Evolutionary conservation across 495 filamentous ascomycete species (phyloP).

Genomic region (Lentithecium fluviatile): DNA sequence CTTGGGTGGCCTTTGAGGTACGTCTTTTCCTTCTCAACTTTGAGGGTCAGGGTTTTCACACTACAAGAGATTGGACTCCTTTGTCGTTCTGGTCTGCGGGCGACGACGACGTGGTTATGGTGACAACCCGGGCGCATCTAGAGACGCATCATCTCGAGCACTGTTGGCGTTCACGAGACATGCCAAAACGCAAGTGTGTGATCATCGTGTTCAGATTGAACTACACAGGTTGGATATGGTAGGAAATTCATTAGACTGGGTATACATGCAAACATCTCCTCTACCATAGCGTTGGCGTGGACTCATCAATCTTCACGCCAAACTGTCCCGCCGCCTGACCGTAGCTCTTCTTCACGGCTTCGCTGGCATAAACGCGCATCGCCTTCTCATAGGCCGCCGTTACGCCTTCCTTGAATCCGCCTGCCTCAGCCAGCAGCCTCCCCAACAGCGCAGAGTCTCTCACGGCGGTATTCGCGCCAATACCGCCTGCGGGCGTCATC

Average conservation of each 20-base stretch:
- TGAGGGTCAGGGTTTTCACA: no score
- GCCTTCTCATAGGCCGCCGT: conserved; percentile 54
- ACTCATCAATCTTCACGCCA: conserved; percentile 6
- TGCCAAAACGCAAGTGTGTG: no score
- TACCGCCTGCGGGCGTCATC: conserved; percentile 62
- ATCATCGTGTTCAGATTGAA: no score
- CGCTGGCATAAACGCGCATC: conserved; percentile 57
- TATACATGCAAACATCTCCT: no score
- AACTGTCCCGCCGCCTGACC: conserved; percentile 3
- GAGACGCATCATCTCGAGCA: no score
- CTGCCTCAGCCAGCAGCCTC: conserved; percentile 46
- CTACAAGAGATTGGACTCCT: no score
- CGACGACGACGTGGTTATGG: no score
- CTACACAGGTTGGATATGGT: no score
- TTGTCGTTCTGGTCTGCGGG: no score
- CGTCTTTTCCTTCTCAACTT: neutral
- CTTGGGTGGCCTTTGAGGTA: conserved; percentile 11
- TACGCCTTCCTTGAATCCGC: conserved; percentile 42
- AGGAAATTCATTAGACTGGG: no score
- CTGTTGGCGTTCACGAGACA: no score
- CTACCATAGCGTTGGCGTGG: conserved; percentile 1
- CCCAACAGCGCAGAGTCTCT: conserved; percentile 52
- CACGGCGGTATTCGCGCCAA: conserved; percentile 60
- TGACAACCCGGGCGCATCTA: no score
- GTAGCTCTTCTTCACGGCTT: conserved; percentile 43